Base-by-base conservation (phyloP, 2,329 filamentous ascomycete genomes). In the Dactylonectria macrodidyma region DNA sequence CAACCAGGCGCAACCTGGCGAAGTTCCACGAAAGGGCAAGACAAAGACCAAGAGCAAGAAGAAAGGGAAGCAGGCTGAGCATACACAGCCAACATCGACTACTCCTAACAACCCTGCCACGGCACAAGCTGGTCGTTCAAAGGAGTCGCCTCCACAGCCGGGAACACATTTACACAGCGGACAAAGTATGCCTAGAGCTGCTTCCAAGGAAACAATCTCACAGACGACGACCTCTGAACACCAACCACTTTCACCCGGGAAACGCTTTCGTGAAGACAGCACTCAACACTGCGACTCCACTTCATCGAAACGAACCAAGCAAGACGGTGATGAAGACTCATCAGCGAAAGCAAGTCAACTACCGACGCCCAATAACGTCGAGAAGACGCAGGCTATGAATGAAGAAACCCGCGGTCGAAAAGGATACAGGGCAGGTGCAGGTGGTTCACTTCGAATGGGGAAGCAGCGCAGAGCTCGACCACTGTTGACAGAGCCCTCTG, bases 391-490 rank as follows among this genome's bases (percentile, higher is more conserved):
- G 19, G 62, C 59, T 7, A 63, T 51, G 3, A 51, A 65, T 24
- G 62, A 68, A 24, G 71, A 70, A 7, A 51, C 57, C 26, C 67
- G 70, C 19, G 65, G 62, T 5, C 70, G 60, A 10, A 71, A 68
- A 12, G 68, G 66, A 16, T 82, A 77, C 22, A 73, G 78, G 34
- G 66, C 72, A 46, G 68, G 74, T 30, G 75, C 73, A 11, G 80
- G 79, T n/a, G 79, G 79, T 24, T 82, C 81, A 4, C 72, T 82
- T 34, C 76, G 75, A 10, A 64, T 81, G 26, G 66, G 69, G 3
- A 81, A 80, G 67, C 75, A 75, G 55, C 77, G 79, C 30, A 77
- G 72, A 36, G 67, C 70, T 14, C 73, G 69, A 16, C 50, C 67
- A 26, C 24, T 73, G 12, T 59, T 69, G 61, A 56, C 68, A 19